Evolutionary conservation across 2,329 filamentous ascomycete species (phyloP).

Genomic region (Ilyonectria destructans): DNA sequence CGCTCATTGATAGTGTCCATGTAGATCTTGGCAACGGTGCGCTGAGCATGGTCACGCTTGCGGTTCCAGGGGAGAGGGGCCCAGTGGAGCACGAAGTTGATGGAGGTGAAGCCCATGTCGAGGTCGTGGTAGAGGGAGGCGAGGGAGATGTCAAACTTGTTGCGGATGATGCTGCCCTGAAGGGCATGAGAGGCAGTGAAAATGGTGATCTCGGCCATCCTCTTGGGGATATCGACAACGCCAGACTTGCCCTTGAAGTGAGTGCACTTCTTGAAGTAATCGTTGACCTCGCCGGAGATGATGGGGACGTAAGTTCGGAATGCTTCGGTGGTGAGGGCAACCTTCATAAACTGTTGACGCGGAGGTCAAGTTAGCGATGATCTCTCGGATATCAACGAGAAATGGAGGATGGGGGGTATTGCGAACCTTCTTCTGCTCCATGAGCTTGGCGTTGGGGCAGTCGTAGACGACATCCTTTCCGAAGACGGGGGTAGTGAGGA

Average conservation of each 20-base stretch:
- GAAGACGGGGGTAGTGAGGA: conserved; percentile 81
- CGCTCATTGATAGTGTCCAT: conserved; percentile 86
- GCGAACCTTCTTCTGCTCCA: conserved; percentile 94
- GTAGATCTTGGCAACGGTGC: conserved; percentile 86
- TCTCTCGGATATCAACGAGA: neutral
- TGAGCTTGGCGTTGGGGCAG: conserved; percentile 91
- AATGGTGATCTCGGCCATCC: conserved; percentile 89
- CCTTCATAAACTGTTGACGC: conserved; percentile 79
- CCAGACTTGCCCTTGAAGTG: conserved; percentile 80
- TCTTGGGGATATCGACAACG: conserved; percentile 79
- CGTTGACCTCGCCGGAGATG: conserved; percentile 81
- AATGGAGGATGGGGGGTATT: neutral
- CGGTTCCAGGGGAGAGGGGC: conserved; percentile 91
- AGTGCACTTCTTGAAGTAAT: conserved; percentile 79
- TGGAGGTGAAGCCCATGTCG: conserved; percentile 89
- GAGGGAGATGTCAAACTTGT: conserved; percentile 84
- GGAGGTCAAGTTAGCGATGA: conserved; percentile 35
- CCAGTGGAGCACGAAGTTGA: conserved; percentile 95
- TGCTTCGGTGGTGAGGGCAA: conserved; percentile 82
- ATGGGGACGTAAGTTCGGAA: conserved; percentile 84
- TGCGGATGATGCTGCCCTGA: conserved; percentile 87
- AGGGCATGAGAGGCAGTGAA: conserved; percentile 91
- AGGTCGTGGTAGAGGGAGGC: conserved; percentile 90
- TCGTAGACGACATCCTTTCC: conserved; percentile 92
- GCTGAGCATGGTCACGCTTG: conserved; percentile 84